Evolutionary conservation across 768 basidiomycete species (phyloP).

Genomic region (Calocera viscosa): DNA sequence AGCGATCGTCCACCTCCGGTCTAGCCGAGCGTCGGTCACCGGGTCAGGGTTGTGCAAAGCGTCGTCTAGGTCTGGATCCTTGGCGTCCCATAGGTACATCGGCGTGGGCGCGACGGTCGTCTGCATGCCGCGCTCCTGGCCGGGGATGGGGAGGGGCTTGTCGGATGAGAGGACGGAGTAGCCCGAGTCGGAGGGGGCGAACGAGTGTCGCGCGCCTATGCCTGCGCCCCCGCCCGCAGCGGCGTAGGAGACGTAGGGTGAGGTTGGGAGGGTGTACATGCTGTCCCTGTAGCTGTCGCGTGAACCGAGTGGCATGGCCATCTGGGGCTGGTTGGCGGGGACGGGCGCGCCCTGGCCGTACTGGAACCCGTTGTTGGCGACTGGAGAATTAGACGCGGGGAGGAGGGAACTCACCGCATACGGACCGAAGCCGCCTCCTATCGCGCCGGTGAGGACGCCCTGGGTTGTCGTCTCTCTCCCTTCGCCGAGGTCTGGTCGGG

Average conservation of each 20-base stretch:
- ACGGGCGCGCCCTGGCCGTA: conserved; percentile 5
- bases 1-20: conserved; percentile 55
- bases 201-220: not conserved
- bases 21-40: conserved; percentile 47
- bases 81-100: conserved; percentile 23
- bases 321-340: not conserved
- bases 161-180: conserved; percentile 5
- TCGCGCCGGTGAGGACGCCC: conserved; percentile 66
- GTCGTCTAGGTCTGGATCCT: conserved; percentile 81
- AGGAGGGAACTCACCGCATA: conserved; percentile 46
- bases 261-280: conserved; percentile 7
- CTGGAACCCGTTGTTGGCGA: not conserved
- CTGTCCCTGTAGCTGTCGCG: conserved; percentile 3
- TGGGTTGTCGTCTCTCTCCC: conserved; percentile 46
- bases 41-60: conserved; percentile 78
- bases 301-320: not conserved
- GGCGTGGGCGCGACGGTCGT: conserved; percentile 29
- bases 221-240: not conserved
- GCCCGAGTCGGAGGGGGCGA: conserved; percentile 4
- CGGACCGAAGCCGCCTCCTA: conserved; percentile 73
- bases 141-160: conserved; percentile 14
- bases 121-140: conserved; percentile 29
- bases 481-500: not conserved
- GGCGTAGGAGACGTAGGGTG: conserved; percentile 12
- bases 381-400: conserved; percentile 18